A percentile compares a stretch with the other conserved stretches of the same genome.
phyloP scores from a whole-genome alignment of 768 basidiomycete genomes.

The Boletus sp. region DNA sequence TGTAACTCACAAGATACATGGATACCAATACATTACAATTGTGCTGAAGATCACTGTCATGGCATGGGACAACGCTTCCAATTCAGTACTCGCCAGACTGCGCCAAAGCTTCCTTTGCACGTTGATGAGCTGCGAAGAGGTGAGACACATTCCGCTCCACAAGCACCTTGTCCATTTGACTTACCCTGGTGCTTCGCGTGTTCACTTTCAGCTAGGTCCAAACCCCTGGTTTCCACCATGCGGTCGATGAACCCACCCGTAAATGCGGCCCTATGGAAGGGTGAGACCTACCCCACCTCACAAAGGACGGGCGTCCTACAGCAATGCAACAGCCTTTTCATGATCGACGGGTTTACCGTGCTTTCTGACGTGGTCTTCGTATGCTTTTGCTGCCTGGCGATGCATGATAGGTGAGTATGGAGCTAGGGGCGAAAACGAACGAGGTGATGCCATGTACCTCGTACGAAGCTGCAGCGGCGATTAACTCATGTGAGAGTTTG shows the following conservation, averaged over 20 bases:
- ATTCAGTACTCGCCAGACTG: constrained; percentile 18
- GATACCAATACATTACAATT: constrained; percentile 14
- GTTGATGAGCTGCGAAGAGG: constrained; percentile 12
- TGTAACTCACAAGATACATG: constrained; percentile 37
- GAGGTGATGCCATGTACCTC: constrained; percentile 13
- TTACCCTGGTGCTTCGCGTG: constrained; percentile 23
- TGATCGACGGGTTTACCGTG: constrained; percentile 25
- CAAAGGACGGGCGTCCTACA: constrained; percentile 13
- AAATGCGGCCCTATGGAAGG: constrained; percentile 20
- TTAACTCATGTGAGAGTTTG: constrained; percentile 25
- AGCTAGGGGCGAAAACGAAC: not conserved
- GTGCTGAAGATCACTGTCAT: not conserved
- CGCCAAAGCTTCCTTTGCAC: constrained; percentile 5
- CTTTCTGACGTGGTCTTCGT: constrained; percentile 19
- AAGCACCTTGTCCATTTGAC: not conserved
- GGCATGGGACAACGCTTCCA: not conserved
- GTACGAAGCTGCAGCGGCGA: constrained; percentile 29
- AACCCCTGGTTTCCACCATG: constrained; percentile 24
- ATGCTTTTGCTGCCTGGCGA: constrained; percentile 29
- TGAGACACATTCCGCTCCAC: not conserved
- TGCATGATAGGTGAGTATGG: not conserved
- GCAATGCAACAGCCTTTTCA: constrained; percentile 18
- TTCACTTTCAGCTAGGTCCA: constrained; percentile 20
- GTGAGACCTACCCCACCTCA: not conserved
- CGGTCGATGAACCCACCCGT: constrained; percentile 25